Conservation (phyloP, 2,329 filamentous ascomycete genomes). For the Pseudogymnoascus verrucosus region DNA sequence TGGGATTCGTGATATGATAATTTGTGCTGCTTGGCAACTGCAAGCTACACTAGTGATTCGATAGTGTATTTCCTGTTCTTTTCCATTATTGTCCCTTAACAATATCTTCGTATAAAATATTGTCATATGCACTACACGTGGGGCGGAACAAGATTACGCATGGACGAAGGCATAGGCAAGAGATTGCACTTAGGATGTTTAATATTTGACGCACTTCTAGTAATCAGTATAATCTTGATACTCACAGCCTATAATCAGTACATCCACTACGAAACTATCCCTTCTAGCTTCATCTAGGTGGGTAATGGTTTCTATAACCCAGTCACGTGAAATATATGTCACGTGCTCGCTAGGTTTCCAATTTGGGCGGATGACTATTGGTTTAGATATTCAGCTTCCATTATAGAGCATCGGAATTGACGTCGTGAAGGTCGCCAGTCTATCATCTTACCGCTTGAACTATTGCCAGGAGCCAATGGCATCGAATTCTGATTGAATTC, state of each 20-base stretch:
- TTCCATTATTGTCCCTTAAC: not conserved
- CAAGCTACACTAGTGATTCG: not conserved
- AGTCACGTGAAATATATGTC: not conserved
- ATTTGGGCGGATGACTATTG: not conserved
- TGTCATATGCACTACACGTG: not conserved
- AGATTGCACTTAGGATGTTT: not conserved
- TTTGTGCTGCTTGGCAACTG: not conserved
- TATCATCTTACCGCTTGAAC: constrained; percentile 1
- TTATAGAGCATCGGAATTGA: not conserved
- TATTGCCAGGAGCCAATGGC: not conserved
- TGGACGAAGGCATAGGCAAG: not conserved
- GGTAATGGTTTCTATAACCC: not conserved
- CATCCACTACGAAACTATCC: not conserved
- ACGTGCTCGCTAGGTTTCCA: constrained; percentile 1
- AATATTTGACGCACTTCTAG: not conserved
- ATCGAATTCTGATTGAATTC: not conserved
- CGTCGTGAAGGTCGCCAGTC: not conserved
- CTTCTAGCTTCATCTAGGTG: not conserved
- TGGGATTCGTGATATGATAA: not conserved
- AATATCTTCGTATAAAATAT: not conserved
- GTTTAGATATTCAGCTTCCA: not conserved
- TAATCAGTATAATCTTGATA: not conserved
- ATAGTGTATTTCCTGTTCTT: not conserved
- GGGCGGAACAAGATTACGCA: not conserved
- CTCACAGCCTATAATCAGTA: not conserved